Evolutionary conservation across 768 basidiomycete genomes (phyloP), one percentile per base, ranked within the genome.

Genomic region (Termitomyces sp.): DNA sequence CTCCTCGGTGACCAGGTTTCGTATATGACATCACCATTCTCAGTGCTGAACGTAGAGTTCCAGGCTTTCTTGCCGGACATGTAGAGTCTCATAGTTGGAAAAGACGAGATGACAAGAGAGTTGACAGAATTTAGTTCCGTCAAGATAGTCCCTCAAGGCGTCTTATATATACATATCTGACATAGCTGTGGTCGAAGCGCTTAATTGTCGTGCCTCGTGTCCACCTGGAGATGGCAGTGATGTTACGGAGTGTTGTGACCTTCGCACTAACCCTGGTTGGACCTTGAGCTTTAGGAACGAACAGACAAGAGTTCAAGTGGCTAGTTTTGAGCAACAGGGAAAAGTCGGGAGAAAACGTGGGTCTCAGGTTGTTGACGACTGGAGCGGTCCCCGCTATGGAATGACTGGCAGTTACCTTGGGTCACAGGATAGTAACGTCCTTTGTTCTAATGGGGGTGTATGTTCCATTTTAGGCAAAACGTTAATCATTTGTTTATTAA

Each of bases 1-100:
- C 54, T 64, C 30, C 56, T 62, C 6, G 66, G 64, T 6, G 68
- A 67, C 31, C 42, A 54, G 24, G 65, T 60, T 51, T 63, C 64
- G 58, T 69, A 70, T n/a, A 68, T 37, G 22, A 63, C 58, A 37
- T 67, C 66, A 33, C 67, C 69, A n/a, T 67, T 60, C 41, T 60
- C 67, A 18, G 63, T 59, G 34, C 46, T 60, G 53, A 66, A 66
- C 33, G 58, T 64, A 2, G 67, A 61, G 55, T 70, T 68, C 48
- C 66, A 55, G 34, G 66, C 56, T 18, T 62, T 61, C 30, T 59
- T 51, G 53, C 60, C 61, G 18, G 61, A 65, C 42, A 70, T 61
- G 44, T 66, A 68, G 33, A 70, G 61, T 36, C 60, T 63, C 69
- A 70, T 70, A 8, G 22, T 46, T 45, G 18, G 41, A 44, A 27